Conservation (phyloP, 495 filamentous ascomycete genomes). For the Barbatosphaeria neglecta region DNA sequence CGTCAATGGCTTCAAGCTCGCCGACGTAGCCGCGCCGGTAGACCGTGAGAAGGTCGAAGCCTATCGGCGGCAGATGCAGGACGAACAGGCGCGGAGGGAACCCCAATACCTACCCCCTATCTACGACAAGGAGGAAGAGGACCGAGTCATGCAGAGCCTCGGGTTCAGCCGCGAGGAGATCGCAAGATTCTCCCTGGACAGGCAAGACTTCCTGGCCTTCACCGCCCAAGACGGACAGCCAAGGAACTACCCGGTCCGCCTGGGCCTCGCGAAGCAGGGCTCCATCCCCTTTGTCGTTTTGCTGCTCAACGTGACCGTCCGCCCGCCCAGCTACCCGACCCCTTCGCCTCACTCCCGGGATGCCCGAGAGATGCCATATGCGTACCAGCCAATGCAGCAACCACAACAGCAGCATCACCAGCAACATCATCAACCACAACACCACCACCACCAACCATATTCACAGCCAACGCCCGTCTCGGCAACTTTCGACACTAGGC, state of each 20-base stretch:
- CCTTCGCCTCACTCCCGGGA: constrained; percentile 36
- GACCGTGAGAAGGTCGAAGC: constrained; percentile 40
- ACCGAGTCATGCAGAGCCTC: constrained; percentile 34
- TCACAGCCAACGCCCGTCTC: constrained; percentile 30
- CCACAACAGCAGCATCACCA: background rate
- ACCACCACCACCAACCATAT: too few species aligned
- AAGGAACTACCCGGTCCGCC: constrained; percentile 27
- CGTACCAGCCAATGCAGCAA: constrained; percentile 28
- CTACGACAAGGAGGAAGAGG: constrained; percentile 32
- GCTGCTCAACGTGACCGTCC: constrained; percentile 19
- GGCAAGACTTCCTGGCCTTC: constrained; percentile 39
- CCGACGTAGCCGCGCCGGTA: constrained; percentile 31
- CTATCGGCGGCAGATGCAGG: constrained; percentile 33
- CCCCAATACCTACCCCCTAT: constrained; percentile 47
- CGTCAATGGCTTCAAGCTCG: constrained; percentile 30
- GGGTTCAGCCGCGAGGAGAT: constrained; percentile 36
- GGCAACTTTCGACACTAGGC: constrained; percentile 28
- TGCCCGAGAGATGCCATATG: constrained; percentile 29
- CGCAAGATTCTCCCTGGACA: constrained; percentile 29
- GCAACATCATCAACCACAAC: background rate
- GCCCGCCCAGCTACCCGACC: constrained; percentile 26
- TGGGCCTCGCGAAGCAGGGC: constrained; percentile 38
- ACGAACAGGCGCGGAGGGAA: constrained; percentile 36
- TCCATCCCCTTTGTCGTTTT: constrained; percentile 44
- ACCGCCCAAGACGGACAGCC: constrained; percentile 31